Conservation (phyloP, 2,329 filamentous ascomycete genomes). For the Pseudogymnoascus sp. region DNA sequence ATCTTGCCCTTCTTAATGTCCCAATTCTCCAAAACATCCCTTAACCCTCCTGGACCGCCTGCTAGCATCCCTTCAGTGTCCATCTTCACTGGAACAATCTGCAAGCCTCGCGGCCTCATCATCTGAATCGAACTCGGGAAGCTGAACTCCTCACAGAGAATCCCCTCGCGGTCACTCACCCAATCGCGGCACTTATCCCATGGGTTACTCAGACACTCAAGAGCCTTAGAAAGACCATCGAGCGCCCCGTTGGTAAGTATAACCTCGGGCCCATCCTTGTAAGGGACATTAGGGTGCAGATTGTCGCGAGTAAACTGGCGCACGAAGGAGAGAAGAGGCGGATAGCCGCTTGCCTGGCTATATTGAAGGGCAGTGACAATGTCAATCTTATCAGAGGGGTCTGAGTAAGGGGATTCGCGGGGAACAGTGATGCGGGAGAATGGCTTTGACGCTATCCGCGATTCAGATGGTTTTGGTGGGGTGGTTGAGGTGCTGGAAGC, state of each 20-base stretch:
- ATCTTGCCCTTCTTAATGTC: slow-evolving; percentile 64
- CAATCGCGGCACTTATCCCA: slow-evolving; percentile 66
- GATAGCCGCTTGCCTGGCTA: slow-evolving; percentile 73
- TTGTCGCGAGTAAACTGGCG: slow-evolving; percentile 69
- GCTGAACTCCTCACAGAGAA: slow-evolving; percentile 72
- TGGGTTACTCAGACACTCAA: slow-evolving; percentile 67
- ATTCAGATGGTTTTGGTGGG: slow-evolving; percentile 26
- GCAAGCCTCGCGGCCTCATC: slow-evolving; percentile 50
- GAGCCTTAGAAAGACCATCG: slow-evolving; percentile 72
- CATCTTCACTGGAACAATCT: slow-evolving; percentile 65
- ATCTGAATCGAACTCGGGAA: slow-evolving; percentile 72
- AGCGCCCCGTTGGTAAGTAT: slow-evolving; percentile 75
- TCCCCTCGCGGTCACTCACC: slow-evolving; percentile 60
- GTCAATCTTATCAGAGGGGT: slow-evolving; percentile 66
- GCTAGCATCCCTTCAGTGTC: slow-evolving; percentile 76
- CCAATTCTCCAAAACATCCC: slow-evolving; percentile 77
- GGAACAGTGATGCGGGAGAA: slow-evolving; percentile 59
- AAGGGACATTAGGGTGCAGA: slow-evolving; percentile 75
- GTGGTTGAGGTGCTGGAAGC: not conserved
- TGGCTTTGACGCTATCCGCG: not conserved
- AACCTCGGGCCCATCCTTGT: slow-evolving; percentile 67
- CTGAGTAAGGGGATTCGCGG: slow-evolving; percentile 50
- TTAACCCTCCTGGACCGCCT: slow-evolving; percentile 62
- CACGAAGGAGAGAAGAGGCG: slow-evolving; percentile 68
- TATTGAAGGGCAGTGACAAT: slow-evolving; percentile 79